Evolutionary conservation across 1,284 basidiomycete genomes (phyloP).

Genomic region (Kwoniella shivajii): DNA sequence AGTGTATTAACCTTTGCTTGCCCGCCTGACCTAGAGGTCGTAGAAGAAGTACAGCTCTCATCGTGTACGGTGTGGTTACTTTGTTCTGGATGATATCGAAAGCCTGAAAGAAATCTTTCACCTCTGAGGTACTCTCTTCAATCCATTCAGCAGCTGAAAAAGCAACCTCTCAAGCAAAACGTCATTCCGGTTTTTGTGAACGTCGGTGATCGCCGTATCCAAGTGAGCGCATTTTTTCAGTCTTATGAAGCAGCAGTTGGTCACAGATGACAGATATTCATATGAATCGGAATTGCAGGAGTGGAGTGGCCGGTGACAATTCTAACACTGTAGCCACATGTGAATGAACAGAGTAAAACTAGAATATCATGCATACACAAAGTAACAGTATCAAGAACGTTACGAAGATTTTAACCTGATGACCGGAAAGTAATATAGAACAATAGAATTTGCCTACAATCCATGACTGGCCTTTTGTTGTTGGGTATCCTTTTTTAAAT

Average conservation of each 20-base stretch:
- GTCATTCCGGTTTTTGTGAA: too few relatives aligned
- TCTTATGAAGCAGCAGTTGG: too few relatives aligned
- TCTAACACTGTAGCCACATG: not conserved
- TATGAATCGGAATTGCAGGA: too few relatives aligned
- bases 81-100: too few relatives aligned
- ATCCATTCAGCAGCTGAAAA: not conserved
- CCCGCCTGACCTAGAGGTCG: not conserved
- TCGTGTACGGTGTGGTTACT: not conserved
- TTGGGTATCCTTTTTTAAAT: conserved; percentile 9
- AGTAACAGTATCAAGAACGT: conserved; percentile 4
- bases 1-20: not conserved
- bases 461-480: not conserved
- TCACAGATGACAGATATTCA: too few relatives aligned
- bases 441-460: conserved; percentile 2
- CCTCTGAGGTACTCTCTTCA: too few relatives aligned
- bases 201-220: too few relatives aligned
- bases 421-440: conserved; percentile 4
- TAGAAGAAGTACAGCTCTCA: not conserved
- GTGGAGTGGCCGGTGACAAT: too few relatives aligned
- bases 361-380: conserved; percentile 17
- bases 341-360: not conserved
- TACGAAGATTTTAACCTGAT: not conserved
- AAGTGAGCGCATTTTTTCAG: too few relatives aligned
- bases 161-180: too few relatives aligned
- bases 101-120: too few relatives aligned